A percentile compares a stretch with the other conserved stretches of the same genome.
Conservation (phyloP, 2,329 filamentous ascomycete genomes). For the Leptographium galeiforme region DNA sequence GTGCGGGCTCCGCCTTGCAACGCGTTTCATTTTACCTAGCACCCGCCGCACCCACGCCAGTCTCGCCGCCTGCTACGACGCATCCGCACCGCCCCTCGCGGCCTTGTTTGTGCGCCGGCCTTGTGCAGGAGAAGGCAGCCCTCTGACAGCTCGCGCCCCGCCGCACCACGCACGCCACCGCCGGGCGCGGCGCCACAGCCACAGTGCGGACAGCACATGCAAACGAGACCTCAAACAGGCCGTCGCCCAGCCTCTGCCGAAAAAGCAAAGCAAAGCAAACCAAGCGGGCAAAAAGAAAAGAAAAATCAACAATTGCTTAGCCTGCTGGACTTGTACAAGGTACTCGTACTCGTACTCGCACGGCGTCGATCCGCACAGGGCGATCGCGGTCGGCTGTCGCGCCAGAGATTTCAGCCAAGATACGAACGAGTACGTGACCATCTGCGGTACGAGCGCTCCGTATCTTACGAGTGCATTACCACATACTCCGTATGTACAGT, state of each 20-base stretch:
- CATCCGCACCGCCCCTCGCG: not conserved
- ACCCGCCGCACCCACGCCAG: not conserved
- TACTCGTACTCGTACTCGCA: not conserved
- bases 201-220: no score
- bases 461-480: not conserved
- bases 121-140: no score
- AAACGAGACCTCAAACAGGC: not conserved
- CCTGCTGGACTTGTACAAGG: not conserved
- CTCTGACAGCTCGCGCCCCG: no score
- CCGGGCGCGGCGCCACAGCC: no score
- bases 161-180: no score
- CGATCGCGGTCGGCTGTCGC: not conserved
- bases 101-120: not conserved
- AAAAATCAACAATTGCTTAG: no score
- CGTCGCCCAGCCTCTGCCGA: not conserved
- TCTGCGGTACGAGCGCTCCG: no score
- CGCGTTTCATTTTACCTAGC: not conserved
- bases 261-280: not conserved
- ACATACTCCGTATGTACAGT: no score
- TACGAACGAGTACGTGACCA: not conserved
- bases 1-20: not conserved
- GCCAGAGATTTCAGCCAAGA: not conserved
- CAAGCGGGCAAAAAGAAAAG: not conserved
- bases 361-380: not conserved
- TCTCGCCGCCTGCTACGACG: not conserved